Evolutionary conservation across 768 basidiomycete genomes (phyloP).

Genomic region (Kwoniella mangroviensis): DNA sequence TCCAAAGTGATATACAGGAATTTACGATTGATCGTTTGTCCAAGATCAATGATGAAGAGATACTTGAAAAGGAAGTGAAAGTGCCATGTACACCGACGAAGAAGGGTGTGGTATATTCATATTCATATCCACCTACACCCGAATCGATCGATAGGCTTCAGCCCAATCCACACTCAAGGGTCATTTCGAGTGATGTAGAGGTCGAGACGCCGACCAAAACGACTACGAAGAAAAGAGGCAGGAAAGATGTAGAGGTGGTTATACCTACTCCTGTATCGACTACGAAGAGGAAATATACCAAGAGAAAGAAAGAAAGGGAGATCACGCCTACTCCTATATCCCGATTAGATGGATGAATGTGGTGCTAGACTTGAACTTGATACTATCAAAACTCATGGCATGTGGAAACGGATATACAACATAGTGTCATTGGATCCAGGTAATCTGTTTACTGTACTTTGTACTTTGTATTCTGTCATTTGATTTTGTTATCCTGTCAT

Average conservation of each 20-base stretch:
- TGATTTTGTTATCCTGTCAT: no score
- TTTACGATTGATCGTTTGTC: slow-evolving; percentile 65
- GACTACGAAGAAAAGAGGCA: not conserved
- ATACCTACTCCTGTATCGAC: slow-evolving; percentile 5
- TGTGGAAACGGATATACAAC: not conserved
- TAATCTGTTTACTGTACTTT: no score
- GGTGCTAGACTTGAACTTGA: not conserved
- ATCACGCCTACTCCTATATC: not conserved
- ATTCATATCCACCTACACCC: slow-evolving; percentile 21
- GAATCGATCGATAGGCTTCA: slow-evolving; percentile 12
- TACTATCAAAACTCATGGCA: not conserved
- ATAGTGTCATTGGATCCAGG: no score
- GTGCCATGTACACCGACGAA: slow-evolving; percentile 14
- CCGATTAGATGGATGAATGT: not conserved
- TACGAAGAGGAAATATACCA: slow-evolving; percentile 9
- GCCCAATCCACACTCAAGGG: not conserved
- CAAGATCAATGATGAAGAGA: slow-evolving; percentile 15
- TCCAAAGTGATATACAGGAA: slow-evolving; percentile 82
- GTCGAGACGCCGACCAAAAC: not conserved
- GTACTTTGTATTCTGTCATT: no score
- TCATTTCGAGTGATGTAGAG: not conserved
- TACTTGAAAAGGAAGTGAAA: not conserved
- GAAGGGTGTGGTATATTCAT: not conserved
- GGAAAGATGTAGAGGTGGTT: slow-evolving; percentile 1
- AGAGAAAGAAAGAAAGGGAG: not conserved